These are phyloP conservation scores for Candida schatavii DNA, from an alignment of 805 yeast species.

Conservation along the genomic window DNA sequence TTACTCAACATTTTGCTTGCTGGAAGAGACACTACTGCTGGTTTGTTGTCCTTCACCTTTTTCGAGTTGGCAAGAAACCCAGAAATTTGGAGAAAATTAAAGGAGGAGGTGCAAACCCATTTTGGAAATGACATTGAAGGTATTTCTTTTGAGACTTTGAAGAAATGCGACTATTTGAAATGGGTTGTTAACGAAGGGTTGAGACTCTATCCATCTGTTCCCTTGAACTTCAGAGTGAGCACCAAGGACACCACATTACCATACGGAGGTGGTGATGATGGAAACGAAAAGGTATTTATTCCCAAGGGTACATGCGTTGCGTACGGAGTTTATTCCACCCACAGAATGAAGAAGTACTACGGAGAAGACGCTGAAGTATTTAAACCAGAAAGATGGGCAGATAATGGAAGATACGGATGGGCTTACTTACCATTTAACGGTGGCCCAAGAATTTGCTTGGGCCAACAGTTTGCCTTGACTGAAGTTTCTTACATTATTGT, in stretches of 20 bases:
- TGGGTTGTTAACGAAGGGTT: constrained; percentile 28
- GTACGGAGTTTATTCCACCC: constrained; percentile 41
- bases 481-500: constrained; percentile 46
- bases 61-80: constrained; percentile 34
- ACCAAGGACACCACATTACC: constrained; percentile 32
- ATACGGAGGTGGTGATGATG: constrained; percentile 36
- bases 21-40: constrained; percentile 37
- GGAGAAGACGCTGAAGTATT: constrained; percentile 46
- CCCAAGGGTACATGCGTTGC: constrained; percentile 42
- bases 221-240: constrained; percentile 30
- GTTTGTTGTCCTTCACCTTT: constrained; percentile 26
- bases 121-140: constrained; percentile 25
- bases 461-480: constrained; percentile 55
- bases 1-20: constrained; percentile 38
- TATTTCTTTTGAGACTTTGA: constrained; percentile 31
- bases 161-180: constrained; percentile 31
- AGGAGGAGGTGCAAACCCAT: constrained; percentile 20
- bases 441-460: constrained; percentile 54
- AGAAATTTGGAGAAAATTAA: constrained; percentile 24
- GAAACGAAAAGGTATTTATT: constrained; percentile 34
- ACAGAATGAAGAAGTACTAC: constrained; percentile 37
- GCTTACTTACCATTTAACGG: constrained; percentile 53
- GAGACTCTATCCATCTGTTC: constrained; percentile 34
- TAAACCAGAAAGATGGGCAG: constrained; percentile 50
- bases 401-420: constrained; percentile 39